These are phyloP conservation scores for Aspergillus phoenicis DNA, from an alignment of 2,329 filamentous ascomycete species.

Conservation along the genomic window DNA sequence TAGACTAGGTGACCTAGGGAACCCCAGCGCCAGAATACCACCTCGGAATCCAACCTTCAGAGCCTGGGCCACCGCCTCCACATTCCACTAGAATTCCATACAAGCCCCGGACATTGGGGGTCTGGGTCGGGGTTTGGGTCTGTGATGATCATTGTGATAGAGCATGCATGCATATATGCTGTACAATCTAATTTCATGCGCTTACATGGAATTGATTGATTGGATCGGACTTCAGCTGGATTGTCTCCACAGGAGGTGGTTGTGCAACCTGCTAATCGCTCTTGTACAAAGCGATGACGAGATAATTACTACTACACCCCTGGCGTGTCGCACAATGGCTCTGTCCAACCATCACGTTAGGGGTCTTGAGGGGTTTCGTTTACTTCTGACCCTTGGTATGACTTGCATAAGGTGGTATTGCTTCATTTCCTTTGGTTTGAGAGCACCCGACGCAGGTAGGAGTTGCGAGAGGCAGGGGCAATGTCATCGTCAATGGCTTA, in stretches of 20 bases:
- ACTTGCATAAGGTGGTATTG: conserved; percentile 11
- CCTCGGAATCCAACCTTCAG: neutral
- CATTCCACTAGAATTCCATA: neutral
- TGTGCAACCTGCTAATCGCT: neutral
- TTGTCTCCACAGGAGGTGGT: neutral
- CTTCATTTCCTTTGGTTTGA: neutral
- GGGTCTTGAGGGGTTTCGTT: neutral
- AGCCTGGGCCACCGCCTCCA: neutral
- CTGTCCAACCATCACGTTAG: neutral
- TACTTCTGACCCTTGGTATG: neutral
- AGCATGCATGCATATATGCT: neutral
- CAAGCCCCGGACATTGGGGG: neutral
- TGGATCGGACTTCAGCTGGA: neutral
- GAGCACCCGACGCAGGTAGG: neutral
- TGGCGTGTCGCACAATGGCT: neutral
- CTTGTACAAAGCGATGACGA: neutral
- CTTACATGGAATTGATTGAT: neutral
- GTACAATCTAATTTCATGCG: neutral
- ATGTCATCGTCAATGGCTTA: too few relatives aligned
- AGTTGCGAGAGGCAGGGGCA: neutral
- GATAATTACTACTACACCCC: neutral
- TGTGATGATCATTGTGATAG: neutral
- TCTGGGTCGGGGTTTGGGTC: neutral
- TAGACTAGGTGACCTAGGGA: too few relatives aligned
- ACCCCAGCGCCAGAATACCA: neutral